These are phyloP conservation scores for Boletus fagicola DNA, from an alignment of 768 basidiomycete genomes.

Conservation along the genomic window DNA sequence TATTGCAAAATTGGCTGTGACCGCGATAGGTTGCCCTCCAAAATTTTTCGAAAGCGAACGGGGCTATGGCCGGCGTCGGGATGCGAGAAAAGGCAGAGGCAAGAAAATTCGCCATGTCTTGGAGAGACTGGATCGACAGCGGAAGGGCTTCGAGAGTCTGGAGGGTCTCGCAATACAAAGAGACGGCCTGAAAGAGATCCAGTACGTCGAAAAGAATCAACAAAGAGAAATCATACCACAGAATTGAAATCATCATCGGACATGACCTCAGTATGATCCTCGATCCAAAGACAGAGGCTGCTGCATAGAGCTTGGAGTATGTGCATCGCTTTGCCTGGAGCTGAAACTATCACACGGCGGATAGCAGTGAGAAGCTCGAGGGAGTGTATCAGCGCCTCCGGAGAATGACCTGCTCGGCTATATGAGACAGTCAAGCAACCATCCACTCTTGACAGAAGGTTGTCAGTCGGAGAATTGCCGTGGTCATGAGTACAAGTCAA, in stretches of 20 bases:
- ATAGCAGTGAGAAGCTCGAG: slow-evolving; percentile 39
- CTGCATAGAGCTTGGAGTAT: slow-evolving; percentile 39
- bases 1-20: slow-evolving; percentile 34
- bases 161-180: slow-evolving; percentile 48
- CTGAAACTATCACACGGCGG: slow-evolving; percentile 33
- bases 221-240: slow-evolving; percentile 39
- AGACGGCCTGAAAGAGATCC: slow-evolving; percentile 23
- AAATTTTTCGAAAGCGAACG: slow-evolving; percentile 52
- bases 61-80: slow-evolving; percentile 47
- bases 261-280: slow-evolving; percentile 43
- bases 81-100: slow-evolving; percentile 50
- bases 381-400: slow-evolving; percentile 28
- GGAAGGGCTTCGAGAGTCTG: slow-evolving; percentile 37
- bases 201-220: neutral
- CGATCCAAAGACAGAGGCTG: slow-evolving; percentile 51
- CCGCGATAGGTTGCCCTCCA: slow-evolving; percentile 58
- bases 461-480: slow-evolving; percentile 12
- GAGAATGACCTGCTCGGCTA: slow-evolving; percentile 17
- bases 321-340: slow-evolving; percentile 29
- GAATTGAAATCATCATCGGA: slow-evolving; percentile 44
- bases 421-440: slow-evolving; percentile 37
- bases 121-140: slow-evolving; percentile 41
- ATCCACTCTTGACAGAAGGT: slow-evolving; percentile 32
- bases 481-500: slow-evolving; percentile 9
- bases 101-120: slow-evolving; percentile 45